A percentile compares a stretch with the other conserved stretches of the same genome.
Conservation (phyloP, 179 eudicot species). For the Pouteria campechiana region DNA sequence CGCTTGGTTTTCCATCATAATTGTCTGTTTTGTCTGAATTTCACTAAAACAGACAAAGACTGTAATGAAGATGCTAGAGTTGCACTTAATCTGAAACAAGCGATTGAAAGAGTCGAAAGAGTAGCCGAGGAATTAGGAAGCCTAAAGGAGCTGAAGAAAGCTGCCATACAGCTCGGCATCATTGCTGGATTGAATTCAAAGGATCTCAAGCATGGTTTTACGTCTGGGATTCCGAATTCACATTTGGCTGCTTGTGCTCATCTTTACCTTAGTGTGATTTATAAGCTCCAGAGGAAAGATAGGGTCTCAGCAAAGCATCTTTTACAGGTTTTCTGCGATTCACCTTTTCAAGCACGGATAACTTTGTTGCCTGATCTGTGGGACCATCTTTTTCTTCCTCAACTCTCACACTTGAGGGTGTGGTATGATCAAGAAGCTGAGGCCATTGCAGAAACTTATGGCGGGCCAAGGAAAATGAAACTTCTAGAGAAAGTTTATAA, state of each 20-base stretch:
- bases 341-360: constrained; percentile 40
- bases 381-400: constrained; percentile 34
- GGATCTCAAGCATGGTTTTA: constrained; percentile 29
- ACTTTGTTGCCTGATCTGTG: constrained; percentile 34
- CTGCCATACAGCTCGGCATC: constrained; percentile 43
- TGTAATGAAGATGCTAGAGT: constrained; percentile 24
- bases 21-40: constrained; percentile 26
- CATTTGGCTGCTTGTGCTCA: constrained; percentile 45
- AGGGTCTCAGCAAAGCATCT: constrained; percentile 37
- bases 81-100: constrained; percentile 34
- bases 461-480: constrained; percentile 21
- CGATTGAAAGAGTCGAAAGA: constrained; percentile 39
- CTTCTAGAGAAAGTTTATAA: constrained; percentile 30
- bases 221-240: constrained; percentile 33
- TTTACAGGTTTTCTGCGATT: constrained; percentile 41
- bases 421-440: constrained; percentile 30
- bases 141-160: constrained; percentile 31
- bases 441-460: constrained; percentile 17
- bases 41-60: constrained; percentile 16
- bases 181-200: constrained; percentile 34
- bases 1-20: constrained; percentile 25
- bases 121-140: constrained; percentile 24
- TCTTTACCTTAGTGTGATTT: constrained; percentile 37
- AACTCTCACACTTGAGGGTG: constrained; percentile 28
- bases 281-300: constrained; percentile 34